Evolutionary conservation across 306 rosid genomes (phyloP), one percentile per base, ranked within the genome.

Genomic region (Cucumis hystrix): DNA sequence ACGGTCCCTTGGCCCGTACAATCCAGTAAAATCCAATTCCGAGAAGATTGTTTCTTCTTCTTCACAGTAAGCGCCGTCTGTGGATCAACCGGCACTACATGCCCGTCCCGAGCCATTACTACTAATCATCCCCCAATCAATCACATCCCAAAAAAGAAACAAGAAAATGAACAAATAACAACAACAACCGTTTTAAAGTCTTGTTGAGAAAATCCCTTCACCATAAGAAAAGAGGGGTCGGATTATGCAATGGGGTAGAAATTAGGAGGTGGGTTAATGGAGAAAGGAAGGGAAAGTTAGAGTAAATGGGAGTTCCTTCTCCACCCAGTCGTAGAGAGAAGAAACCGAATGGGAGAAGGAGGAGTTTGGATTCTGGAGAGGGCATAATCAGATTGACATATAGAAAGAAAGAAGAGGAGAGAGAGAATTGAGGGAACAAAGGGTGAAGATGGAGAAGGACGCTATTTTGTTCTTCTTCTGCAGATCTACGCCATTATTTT

Each of bases 11-110:
- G 83, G 16, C 98, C 98, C 0, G 80, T 49, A 6, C 76, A 62
- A 75, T 90, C 96, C 78, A 95, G 40, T 55, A 89, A 30, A 45
- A 89, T 90, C 98, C 98, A 95, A 78, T 92, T 95, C 87, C 97
- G 78, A 3, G 95, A 81, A 75, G 89, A 56, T 74, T 87, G 91
- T 28, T 82, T 86, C 84, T 92, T 92, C 96, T 95, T 95, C 90
- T 95, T 95, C 80, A 43, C 60, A 8, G 58, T 84, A 74, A 75
- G 75, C 68, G 77, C 76, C 33, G 82, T 69, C 77, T 87, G 93
- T 33, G 93, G 90, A 86, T 91, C 97, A 78, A 80, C 89, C 52
- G 92, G 90, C 71, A 88, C 92, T 57, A 91, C 90, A 64, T 87
- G 84, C 78, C 87, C 98, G 77, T 88, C 96, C 64, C 90, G 82